Conservation (phyloP, 2,329 filamentous ascomycete species). For the Pestalotiopsis sp. region DNA sequence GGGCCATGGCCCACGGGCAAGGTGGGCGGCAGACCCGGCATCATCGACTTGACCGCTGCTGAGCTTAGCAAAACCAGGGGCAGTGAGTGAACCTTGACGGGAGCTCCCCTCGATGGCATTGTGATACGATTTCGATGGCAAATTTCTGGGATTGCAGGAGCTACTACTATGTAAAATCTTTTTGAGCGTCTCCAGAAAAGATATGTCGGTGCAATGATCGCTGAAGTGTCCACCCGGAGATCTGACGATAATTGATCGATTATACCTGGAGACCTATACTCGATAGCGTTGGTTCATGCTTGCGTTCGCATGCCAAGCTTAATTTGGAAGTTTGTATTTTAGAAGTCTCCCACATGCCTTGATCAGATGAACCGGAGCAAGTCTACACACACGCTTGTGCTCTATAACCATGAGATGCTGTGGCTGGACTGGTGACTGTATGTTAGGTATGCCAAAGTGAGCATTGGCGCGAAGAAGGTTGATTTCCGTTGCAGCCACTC, state of each 20-base stretch:
- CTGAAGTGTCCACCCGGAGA: background rate
- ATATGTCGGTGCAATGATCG: background rate
- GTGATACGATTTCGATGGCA: constrained; percentile 11
- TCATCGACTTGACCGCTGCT: background rate
- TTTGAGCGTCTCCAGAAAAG: background rate
- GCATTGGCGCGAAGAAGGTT: background rate
- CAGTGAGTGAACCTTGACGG: background rate
- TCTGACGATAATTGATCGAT: background rate
- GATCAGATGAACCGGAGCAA: background rate
- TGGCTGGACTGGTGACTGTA: background rate
- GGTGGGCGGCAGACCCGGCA: constrained; percentile 11
- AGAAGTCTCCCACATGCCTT: background rate
- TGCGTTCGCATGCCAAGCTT: background rate
- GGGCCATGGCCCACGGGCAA: background rate
- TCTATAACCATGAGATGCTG: background rate
- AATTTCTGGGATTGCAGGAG: constrained; percentile 3
- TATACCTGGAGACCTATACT: background rate
- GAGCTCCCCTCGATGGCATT: background rate
- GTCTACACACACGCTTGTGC: background rate
- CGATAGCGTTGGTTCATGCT: background rate
- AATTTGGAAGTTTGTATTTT: background rate
- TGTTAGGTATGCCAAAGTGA: background rate
- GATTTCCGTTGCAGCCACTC: background rate
- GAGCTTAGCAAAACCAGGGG: background rate
- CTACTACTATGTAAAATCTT: constrained; percentile 1